Percentiles rank a stretch among this genome's conserved stretches.
Evolutionary conservation across 164 flowering plant species (phyloP).

Genomic region (Berberis vulgaris): DNA sequence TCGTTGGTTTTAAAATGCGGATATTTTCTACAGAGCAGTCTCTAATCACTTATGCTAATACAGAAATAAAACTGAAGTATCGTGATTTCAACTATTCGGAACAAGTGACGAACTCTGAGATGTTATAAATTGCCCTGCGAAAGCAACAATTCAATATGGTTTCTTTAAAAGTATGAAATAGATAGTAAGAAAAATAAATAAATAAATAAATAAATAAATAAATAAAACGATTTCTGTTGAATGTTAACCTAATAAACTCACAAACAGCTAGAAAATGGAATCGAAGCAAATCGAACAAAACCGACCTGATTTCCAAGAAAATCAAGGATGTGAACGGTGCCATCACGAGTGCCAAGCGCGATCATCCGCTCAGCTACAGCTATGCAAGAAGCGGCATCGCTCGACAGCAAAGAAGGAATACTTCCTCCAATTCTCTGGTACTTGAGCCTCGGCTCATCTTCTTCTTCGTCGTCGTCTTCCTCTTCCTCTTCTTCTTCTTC

Average conservation of each 20-base stretch:
- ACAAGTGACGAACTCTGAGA: no score
- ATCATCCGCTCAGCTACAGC: slow-evolving; percentile 97
- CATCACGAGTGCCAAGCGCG: slow-evolving; percentile 92
- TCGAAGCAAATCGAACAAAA: neutral
- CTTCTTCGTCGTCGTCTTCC: slow-evolving; percentile 73
- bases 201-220: no score
- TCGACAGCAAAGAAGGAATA: slow-evolving; percentile 54
- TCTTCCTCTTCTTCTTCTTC: slow-evolving; percentile 43
- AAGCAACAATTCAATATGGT: no score
- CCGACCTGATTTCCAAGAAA: slow-evolving; percentile 86
- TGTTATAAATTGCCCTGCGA: no score
- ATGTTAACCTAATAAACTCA: neutral
- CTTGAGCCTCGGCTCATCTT: slow-evolving; percentile 96
- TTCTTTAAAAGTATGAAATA: no score
- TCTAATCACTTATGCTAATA: no score
- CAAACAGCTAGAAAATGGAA: neutral
- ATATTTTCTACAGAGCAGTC: no score
- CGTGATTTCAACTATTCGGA: no score
- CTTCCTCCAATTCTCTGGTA: slow-evolving; percentile 98
- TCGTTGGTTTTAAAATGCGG: no score
- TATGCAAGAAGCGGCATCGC: slow-evolving; percentile 79
- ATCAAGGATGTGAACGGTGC: slow-evolving; percentile 88
- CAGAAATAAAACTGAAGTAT: no score
- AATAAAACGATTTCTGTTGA: neutral
- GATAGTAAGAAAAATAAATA: no score